Evolutionary conservation across 2,329 filamentous ascomycete species (phyloP).

Genomic region (Pestalotiopsis sp.): DNA sequence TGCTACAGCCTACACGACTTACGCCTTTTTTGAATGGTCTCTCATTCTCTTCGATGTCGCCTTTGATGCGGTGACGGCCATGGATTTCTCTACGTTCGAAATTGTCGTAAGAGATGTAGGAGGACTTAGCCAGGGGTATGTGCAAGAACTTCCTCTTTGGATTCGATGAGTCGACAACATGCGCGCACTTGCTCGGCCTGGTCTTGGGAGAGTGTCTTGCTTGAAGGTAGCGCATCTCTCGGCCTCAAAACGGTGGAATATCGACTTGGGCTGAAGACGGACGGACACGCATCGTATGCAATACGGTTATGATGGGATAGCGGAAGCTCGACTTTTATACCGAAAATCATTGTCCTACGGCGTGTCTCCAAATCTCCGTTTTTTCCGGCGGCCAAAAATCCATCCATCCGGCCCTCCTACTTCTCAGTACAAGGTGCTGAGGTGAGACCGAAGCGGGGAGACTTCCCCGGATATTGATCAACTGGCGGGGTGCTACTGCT

Average conservation of each 20-base stretch:
- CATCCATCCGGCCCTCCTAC: neutral
- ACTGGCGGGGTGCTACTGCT: neutral
- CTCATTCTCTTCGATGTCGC: constrained; percentile 92
- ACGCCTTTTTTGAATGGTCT: constrained; percentile 97
- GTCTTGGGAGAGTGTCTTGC: constrained; percentile 4
- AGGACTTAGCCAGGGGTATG: constrained; percentile 96
- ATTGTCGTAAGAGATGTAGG: constrained; percentile 85
- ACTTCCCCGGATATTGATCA: neutral
- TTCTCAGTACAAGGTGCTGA: neutral
- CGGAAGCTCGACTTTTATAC: neutral
- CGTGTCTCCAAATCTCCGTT: neutral
- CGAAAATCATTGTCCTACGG: neutral
- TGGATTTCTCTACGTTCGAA: constrained; percentile 90
- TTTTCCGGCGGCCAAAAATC: neutral
- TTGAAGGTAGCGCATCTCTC: neutral
- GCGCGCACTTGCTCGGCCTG: constrained; percentile 28
- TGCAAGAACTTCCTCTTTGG: constrained; percentile 92
- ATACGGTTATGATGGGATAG: neutral
- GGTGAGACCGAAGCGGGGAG: neutral
- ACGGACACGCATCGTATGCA: neutral
- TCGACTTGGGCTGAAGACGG: neutral
- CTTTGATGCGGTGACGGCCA: constrained; percentile 90
- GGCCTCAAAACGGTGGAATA: neutral
- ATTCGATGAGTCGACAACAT: constrained; percentile 30
- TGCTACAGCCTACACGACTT: constrained; percentile 85